A percentile compares a stretch with the other conserved stretches of the same genome.
phyloP scores from a whole-genome alignment of 345 rosid species.

The Lepidium didymum region DNA sequence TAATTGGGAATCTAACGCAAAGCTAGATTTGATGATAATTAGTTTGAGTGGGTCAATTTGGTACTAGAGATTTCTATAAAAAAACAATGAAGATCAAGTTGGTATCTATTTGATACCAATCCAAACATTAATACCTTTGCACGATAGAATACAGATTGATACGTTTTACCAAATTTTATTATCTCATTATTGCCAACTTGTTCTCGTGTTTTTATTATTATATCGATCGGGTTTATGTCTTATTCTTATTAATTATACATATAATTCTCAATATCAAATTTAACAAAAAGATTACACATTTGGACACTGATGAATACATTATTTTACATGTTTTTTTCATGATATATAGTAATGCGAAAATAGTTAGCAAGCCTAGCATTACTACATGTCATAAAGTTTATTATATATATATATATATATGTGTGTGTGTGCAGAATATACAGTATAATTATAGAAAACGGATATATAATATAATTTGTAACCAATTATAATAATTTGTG shows the following conservation, averaged over 20 bases:
- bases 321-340: not conserved
- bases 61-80: not conserved
- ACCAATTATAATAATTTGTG: not conserved
- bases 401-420: no score
- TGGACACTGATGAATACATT: not conserved
- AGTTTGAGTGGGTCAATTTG: conserved; percentile 22
- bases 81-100: conserved; percentile 12
- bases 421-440: not conserved
- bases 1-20: conserved; percentile 9
- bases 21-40: conserved; percentile 20
- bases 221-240: no score
- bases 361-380: no score
- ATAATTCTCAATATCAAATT: no score
- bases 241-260: no score
- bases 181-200: conserved; percentile 21
- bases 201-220: not conserved
- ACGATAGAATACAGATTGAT: conserved; percentile 17
- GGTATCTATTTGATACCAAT: conserved; percentile 13
- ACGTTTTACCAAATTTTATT: conserved; percentile 16
- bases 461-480: not conserved
- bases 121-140: conserved; percentile 25
- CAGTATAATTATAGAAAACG: not conserved
- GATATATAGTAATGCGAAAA: no score
- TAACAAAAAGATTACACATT: no score
- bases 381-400: no score